phyloP scores from a whole-genome alignment of 2,329 filamentous ascomycete species.

The Pestalotiopsis sp. region DNA sequence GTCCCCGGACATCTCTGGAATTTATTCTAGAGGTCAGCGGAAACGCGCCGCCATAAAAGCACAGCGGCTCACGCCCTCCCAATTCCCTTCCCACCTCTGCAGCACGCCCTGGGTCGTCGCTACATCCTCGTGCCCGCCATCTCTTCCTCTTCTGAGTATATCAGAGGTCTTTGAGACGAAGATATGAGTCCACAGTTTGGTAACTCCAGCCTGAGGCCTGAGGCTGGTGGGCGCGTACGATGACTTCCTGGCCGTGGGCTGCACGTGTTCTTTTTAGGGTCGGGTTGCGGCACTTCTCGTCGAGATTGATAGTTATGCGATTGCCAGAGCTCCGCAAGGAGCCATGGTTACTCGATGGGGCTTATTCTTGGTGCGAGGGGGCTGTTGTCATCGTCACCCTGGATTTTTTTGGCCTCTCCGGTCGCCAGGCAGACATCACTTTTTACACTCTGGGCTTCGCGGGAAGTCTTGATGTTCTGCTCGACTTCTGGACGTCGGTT shows the following conservation, averaged over 20 bases:
- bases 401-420: not conserved
- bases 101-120: constrained; percentile 44
- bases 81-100: constrained; percentile 38
- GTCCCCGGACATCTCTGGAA: constrained; percentile 84
- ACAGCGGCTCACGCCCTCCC: constrained; percentile 78
- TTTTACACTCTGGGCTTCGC: constrained; percentile 32
- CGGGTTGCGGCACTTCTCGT: constrained; percentile 72
- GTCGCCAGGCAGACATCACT: not conserved
- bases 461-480: constrained; percentile 14
- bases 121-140: constrained; percentile 43
- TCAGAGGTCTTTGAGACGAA: constrained; percentile 67
- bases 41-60: constrained; percentile 99
- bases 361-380: constrained; percentile 99
- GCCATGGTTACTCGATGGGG: constrained; percentile 96
- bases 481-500: not conserved
- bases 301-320: constrained; percentile 98
- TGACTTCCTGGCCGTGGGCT: constrained; percentile 32
- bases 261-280: constrained; percentile 41
- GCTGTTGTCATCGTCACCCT: constrained; percentile 40
- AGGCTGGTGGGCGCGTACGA: constrained; percentile 24
- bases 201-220: constrained; percentile 22
- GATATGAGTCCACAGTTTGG: constrained; percentile 80
- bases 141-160: constrained; percentile 32
- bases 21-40: constrained; percentile 64
- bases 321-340: constrained; percentile 63